Conservation (phyloP, 2,329 filamentous ascomycete genomes). For the Tolypocladium capitatum region DNA sequence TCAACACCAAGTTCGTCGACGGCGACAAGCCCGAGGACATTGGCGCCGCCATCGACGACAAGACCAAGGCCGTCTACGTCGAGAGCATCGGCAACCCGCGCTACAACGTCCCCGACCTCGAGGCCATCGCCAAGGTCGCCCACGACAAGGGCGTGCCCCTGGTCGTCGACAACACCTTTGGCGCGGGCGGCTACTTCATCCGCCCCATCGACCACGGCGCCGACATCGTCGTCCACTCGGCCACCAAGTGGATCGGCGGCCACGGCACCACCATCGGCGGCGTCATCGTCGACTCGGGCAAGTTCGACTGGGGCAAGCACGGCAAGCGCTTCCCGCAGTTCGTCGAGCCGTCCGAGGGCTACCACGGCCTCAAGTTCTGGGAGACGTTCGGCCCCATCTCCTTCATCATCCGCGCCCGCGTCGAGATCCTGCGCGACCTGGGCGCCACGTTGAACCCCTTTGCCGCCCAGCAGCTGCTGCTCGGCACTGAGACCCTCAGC, state of each 20-base stretch:
- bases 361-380: slow-evolving; percentile 90
- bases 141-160: slow-evolving; percentile 55
- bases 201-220: slow-evolving; percentile 81
- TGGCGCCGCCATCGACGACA: slow-evolving; percentile 72
- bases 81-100: slow-evolving; percentile 90
- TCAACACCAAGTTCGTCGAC: slow-evolving; percentile 74
- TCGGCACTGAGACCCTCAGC: slow-evolving; percentile 82
- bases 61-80: slow-evolving; percentile 83
- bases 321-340: slow-evolving; percentile 83
- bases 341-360: slow-evolving; percentile 74
- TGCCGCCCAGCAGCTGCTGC: slow-evolving; percentile 78
- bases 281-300: slow-evolving; percentile 75
- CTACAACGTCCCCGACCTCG: slow-evolving; percentile 87
- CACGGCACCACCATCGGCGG: slow-evolving; percentile 88
- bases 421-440: slow-evolving; percentile 82
- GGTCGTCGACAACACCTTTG: slow-evolving; percentile 86
- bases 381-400: slow-evolving; percentile 76
- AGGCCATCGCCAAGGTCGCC: slow-evolving; percentile 70
- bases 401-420: slow-evolving; percentile 73
- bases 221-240: slow-evolving; percentile 88
- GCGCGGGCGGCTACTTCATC: slow-evolving; percentile 78
- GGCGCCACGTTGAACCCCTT: slow-evolving; percentile 79
- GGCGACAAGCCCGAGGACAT: slow-evolving; percentile 73
- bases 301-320: slow-evolving; percentile 87
- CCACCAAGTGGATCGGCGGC: slow-evolving; percentile 94